These are phyloP conservation scores for Kazachstania kunashirensis DNA, from an alignment of 805 yeast genomes.

Conservation along the genomic window DNA sequence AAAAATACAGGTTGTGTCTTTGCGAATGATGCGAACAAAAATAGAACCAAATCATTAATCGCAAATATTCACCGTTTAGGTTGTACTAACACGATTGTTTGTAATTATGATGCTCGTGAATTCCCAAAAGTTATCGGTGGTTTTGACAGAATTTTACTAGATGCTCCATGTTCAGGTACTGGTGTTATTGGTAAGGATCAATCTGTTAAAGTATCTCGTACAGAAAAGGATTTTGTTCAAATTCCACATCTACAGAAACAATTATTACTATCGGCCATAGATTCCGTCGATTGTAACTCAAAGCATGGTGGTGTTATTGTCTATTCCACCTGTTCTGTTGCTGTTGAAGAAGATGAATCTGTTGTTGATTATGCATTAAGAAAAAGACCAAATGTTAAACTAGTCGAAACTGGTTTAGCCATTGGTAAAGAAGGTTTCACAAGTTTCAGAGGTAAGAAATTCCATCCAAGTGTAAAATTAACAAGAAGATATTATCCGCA, in stretches of 20 bases:
- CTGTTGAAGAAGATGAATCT: conserved; percentile 96
- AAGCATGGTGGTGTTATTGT: conserved; percentile 89
- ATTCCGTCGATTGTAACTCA: conserved; percentile 90
- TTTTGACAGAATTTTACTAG: conserved; percentile 85
- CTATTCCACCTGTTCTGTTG: conserved; percentile 96
- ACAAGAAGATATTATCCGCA: conserved; percentile 98
- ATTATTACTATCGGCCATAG: conserved; percentile 86
- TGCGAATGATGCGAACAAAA: conserved; percentile 95
- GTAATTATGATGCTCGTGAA: conserved; percentile 96
- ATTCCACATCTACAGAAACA: conserved; percentile 96
- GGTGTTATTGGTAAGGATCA: conserved; percentile 98
- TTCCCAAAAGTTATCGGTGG: conserved; percentile 98
- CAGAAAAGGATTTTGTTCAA: conserved; percentile 92
- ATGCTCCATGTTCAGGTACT: conserved; percentile 99
- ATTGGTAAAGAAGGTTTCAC: conserved; percentile 97
- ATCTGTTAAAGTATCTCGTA: conserved; percentile 83
- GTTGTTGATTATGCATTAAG: conserved; percentile 97
- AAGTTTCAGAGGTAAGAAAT: conserved; percentile 84
- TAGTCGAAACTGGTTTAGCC: conserved; percentile 83
- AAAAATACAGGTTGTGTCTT: conserved; percentile 95
- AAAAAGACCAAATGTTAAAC: conserved; percentile 90
- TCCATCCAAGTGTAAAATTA: conserved; percentile 62
- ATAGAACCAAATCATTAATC: conserved; percentile 90
- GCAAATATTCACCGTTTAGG: conserved; percentile 97
- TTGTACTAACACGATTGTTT: conserved; percentile 90